phyloP scores from a whole-genome alignment of 768 basidiomycete species.

The Kwoniella sp. region DNA sequence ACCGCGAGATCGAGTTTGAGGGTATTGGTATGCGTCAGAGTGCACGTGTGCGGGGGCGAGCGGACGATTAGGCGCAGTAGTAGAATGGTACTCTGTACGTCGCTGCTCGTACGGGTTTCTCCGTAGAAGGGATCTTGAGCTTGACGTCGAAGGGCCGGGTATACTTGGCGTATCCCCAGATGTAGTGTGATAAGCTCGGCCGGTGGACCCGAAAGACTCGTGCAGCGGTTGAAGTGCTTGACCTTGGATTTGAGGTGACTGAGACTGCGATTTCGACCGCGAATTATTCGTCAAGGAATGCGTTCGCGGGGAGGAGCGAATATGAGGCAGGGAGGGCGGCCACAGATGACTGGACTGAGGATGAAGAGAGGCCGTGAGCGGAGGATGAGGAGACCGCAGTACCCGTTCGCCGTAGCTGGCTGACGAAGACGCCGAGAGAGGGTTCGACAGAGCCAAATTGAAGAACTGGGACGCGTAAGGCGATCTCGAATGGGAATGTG shows the following conservation, averaged over 20 bases:
- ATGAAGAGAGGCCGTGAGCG: slow-evolving; percentile 18
- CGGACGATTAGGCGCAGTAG: neutral
- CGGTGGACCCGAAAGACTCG: slow-evolving; percentile 6
- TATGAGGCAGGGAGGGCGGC: slow-evolving; percentile 12
- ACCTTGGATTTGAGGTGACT: slow-evolving; percentile 6
- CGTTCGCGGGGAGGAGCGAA: neutral
- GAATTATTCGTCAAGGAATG: neutral
- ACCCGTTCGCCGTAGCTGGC: slow-evolving; percentile 15
- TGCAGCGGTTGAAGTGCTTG: neutral
- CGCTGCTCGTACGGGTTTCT: too few species aligned
- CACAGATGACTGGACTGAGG: slow-evolving; percentile 13
- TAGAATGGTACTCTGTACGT: too few species aligned
- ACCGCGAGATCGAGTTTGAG: neutral
- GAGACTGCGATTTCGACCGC: slow-evolving; percentile 9
- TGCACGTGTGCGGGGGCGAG: neutral
- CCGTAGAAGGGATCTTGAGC: too few species aligned
- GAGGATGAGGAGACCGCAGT: slow-evolving; percentile 30
- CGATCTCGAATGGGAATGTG: slow-evolving; percentile 18
- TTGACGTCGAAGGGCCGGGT: slow-evolving; percentile 10
- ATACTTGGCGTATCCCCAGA: slow-evolving; percentile 3
- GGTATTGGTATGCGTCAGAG: neutral
- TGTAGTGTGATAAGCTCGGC: neutral
- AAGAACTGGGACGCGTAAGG: slow-evolving; percentile 16
- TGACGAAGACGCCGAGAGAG: slow-evolving; percentile 15
- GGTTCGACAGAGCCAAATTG: slow-evolving; percentile 5